These are phyloP conservation scores for Leishmania guyanensis DNA, from an alignment of 208 protist species.

Conservation along the genomic window DNA sequence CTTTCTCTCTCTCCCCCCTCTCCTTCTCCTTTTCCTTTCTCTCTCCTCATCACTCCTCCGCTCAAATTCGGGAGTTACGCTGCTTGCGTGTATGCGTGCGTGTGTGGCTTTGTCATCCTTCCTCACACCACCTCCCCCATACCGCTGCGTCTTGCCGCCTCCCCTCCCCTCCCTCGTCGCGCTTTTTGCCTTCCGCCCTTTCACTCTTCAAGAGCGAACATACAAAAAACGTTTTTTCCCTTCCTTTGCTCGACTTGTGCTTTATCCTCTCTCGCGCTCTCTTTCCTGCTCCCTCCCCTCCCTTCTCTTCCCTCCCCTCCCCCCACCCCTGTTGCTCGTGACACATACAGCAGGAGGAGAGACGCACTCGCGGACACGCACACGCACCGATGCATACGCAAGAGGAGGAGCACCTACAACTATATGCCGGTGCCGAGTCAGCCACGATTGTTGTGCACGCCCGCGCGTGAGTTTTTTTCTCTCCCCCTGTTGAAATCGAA, in stretches of 20 bases:
- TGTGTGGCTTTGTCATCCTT: not conserved
- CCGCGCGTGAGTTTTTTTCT: not conserved
- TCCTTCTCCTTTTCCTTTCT: not conserved
- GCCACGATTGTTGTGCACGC: not conserved
- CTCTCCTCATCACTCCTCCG: not conserved
- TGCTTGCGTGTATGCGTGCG: not conserved
- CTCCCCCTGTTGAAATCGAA: slow-evolving; percentile 6
- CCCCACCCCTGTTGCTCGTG: not conserved
- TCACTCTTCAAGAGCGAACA: not conserved
- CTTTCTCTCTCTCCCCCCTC: not conserved
- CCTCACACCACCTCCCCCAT: not conserved
- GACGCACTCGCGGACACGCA: not conserved
- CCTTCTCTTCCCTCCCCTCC: not conserved
- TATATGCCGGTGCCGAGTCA: not conserved
- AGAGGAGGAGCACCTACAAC: too few species aligned
- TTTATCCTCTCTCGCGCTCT: too few species aligned
- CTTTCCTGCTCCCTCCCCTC: not conserved
- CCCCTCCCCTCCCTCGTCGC: not conserved
- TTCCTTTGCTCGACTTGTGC: not conserved
- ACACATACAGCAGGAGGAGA: not conserved
- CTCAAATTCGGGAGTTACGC: not conserved
- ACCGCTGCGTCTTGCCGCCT: not conserved
- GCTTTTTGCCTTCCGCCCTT: not conserved
- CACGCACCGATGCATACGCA: not conserved
- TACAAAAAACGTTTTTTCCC: slow-evolving; percentile 7